Conservation (phyloP, 805 yeast genomes). For the Cyberlindnera nakhonratchasimensis region DNA sequence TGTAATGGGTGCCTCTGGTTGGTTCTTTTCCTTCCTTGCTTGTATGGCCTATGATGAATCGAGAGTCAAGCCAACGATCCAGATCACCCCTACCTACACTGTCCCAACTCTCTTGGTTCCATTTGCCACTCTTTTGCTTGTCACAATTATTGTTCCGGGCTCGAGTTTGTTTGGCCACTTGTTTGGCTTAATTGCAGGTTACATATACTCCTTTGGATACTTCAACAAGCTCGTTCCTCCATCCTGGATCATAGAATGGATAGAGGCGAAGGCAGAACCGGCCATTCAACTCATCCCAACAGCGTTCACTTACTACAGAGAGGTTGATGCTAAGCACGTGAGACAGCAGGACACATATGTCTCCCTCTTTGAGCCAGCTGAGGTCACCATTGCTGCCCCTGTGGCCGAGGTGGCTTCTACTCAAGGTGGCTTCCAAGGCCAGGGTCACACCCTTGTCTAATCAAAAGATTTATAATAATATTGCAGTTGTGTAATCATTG, state of each 20-base stretch:
- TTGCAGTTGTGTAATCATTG: background rate
- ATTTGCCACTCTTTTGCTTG: slow-evolving; percentile 44
- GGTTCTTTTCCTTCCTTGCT: slow-evolving; percentile 66
- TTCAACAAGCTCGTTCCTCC: slow-evolving; percentile 63
- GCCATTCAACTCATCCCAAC: slow-evolving; percentile 53
- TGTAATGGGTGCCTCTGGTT: slow-evolving; percentile 67
- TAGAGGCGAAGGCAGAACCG: slow-evolving; percentile 52
- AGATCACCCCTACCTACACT: slow-evolving; percentile 35
- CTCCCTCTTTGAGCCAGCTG: slow-evolving; percentile 25
- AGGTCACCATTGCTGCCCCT: slow-evolving; percentile 1
- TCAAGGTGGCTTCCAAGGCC: slow-evolving; percentile 20
- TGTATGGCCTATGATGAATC: slow-evolving; percentile 53
- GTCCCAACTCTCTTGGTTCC: slow-evolving; percentile 65
- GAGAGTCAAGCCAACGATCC: slow-evolving; percentile 38
- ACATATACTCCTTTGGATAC: slow-evolving; percentile 53
- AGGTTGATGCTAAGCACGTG: slow-evolving; percentile 50
- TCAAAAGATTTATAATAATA: background rate
- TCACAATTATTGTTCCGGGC: slow-evolving; percentile 55
- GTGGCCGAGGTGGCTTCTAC: slow-evolving; percentile 2
- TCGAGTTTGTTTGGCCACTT: slow-evolving; percentile 74
- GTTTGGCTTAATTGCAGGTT: slow-evolving; percentile 66
- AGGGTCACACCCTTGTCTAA: slow-evolving; percentile 15
- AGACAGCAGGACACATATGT: slow-evolving; percentile 33
- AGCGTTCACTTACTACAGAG: slow-evolving; percentile 54
- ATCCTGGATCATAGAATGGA: slow-evolving; percentile 54